Evolutionary conservation across 2,329 filamentous ascomycete genomes (phyloP), one percentile per base, ranked within the genome.

Genomic region (Botrytis medusae): DNA sequence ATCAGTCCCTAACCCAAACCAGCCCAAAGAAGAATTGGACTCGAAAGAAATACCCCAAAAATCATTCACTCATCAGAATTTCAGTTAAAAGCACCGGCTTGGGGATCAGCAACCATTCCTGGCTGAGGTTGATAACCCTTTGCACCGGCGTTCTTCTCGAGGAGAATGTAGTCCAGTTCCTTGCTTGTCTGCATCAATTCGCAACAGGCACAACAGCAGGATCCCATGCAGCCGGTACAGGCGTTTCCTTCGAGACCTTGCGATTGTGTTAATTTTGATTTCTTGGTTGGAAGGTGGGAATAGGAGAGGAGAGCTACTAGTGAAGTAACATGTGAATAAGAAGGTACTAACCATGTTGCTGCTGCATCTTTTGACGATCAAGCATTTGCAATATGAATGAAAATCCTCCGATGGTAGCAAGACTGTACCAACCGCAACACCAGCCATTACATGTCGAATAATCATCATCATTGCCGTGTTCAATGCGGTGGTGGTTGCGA

Each of bases 161-260:
- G 32, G 9, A 73, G 48, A 62, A 72, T 44, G 32, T 57, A 65
- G 40, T 74, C 70, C 34, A 74, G 29, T 42, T 74, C 73, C 57
- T 74, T 74, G 62, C 70, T 73, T 16, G 70, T 73, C 20, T 74
- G 73, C 48, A 74, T 72, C 34, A 74, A 67, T 62, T 74, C 73
- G 22, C 73, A 74, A 57, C 73, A 74, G 10, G 70, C 8, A 34
- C 73, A 74, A 20, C 73, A 74, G 14, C 14, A 64, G 9, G 70
- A 67, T 5, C 8, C 54, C 51, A 72, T 54, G 54, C 70, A 74
- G 4, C 12, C 20, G 22, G 22, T 42, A 48, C 70, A 73, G n/a
- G 9, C 32, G 32, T 59, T 57, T 34, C 73, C 73, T 34, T 68
- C 32, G 34, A 72, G 73, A 6, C 54, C 73, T 74, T 25, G 48